Evolutionary conservation across 2,329 filamentous ascomycete species (phyloP), one percentile per base, ranked within the genome.

Genomic region (Penicillium olsonii): DNA sequence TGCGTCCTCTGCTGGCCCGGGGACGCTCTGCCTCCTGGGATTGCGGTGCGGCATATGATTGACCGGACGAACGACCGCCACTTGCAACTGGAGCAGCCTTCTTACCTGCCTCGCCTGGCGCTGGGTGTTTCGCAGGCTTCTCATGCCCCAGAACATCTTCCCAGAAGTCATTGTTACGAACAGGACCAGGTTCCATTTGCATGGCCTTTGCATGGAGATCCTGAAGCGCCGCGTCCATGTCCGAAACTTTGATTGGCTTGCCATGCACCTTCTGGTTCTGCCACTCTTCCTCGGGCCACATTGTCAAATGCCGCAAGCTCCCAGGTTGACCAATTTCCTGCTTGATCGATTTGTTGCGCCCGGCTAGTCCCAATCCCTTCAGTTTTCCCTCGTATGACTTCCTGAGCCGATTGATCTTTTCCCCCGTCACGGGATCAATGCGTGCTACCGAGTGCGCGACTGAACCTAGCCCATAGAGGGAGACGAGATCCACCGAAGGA

Each of bases 391-490:
- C 76, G 53, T 79, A 79, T 4, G 76, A 78, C 55, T 78, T 79
- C 52, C 84, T 75, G 35, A 87, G 72, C 63, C 82, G 80, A 68
- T 85, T 85, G 53, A 78, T 78, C 70, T 87, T 87, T 63, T 84
- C 82, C 52, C 83, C 83, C n/a, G 82, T 84, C 17, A 75, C 67
- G 14, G 82, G 81, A 64, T 87, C 81, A 42, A 73, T 77, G 45
- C 84, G 74, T 51, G 79, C 81, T 54, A 86, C 82, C 45, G 77
- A 82, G 57, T 75, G 75, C 53, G 82, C 80, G 46, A 85, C 73
- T 29, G 73, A 67, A 54, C 78, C 74, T 52, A 86, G 69, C 46
- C 76, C 75, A 69, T 84, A 86, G 48, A 84, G 73, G 43, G 77
- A 75, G 53, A 86, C 75, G 50, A 86, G 70, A 69, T 86, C 80